Base-by-base conservation (phyloP, 805 yeast species). In the Scheffersomyces stipitis region DNA sequence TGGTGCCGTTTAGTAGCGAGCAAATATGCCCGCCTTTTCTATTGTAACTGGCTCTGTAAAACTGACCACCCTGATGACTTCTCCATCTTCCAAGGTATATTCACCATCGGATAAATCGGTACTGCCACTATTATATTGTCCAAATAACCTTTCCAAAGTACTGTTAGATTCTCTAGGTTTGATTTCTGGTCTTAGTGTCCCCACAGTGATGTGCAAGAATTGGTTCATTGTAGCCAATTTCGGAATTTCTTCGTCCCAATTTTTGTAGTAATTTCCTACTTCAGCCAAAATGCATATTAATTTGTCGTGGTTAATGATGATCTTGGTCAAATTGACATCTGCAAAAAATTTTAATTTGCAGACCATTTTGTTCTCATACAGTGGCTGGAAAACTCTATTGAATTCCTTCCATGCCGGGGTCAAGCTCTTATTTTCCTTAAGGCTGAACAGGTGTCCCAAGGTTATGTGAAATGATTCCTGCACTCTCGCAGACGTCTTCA, bases 381-480 rank as follows among this genome's bases (percentile, higher is more conserved):
- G 18, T 10, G 29, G 31, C 9, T n/a, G 34, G 14, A 53, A 48
- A 16, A 33, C 31, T 13, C 33, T 30, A 13, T 15, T 24, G 26
- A 56, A 31, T 14, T 31, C 26, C 18, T 46, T 47, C 62, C 63
- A 53, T 28, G 37, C 28, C 37, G 43, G 52, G 56, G 57, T 29
- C 42, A 38, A 30, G 22, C 42, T 37, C 7, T 37, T 26, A 12
- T 31, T 26, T 1, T 26, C 38, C 26, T 45, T 48, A 8, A 46
- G 16, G 0, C 43, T 10, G 5, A 46, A 41, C 3, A 46, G 26
- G 51, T 85, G 95, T 4, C 76, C 67, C 30, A 85, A 52, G 0
- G 95, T 87, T 3, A 86, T 74, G 52, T 86, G 95, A 46, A 85
- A 81, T 18, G 68, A 68, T 0, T 52, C 34, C 44, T 80, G 86